phyloP scores from a whole-genome alignment of 2,329 filamentous ascomycete species.

The Teratosphaeria epicoccoides region DNA sequence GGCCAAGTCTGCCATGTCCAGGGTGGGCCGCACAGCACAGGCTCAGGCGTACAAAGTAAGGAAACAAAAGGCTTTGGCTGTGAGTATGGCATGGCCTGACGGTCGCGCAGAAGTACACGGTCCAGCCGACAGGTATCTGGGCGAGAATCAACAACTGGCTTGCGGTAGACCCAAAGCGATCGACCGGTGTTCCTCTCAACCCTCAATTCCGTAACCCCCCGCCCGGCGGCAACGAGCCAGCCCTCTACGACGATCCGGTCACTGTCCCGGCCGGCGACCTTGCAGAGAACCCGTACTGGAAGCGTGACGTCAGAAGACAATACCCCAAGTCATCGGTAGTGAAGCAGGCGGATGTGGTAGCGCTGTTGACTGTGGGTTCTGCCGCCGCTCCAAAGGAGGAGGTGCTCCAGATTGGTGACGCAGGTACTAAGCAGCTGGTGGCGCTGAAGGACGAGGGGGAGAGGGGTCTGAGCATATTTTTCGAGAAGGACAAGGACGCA shows the following conservation, averaged over 20 bases:
- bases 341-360: slow-evolving; percentile 73
- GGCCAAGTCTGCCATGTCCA: slow-evolving; percentile 4
- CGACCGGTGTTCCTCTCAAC: slow-evolving; percentile 86
- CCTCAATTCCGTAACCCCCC: slow-evolving; percentile 81
- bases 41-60: slow-evolving; percentile 7
- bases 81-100: background rate
- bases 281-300: slow-evolving; percentile 92
- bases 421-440: slow-evolving; percentile 63
- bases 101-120: slow-evolving; percentile 82
- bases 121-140: slow-evolving; percentile 84
- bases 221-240: slow-evolving; percentile 61
- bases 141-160: slow-evolving; percentile 67
- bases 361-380: slow-evolving; percentile 75
- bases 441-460: slow-evolving; percentile 64
- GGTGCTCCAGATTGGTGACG: slow-evolving; percentile 59
- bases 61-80: background rate
- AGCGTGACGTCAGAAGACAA: slow-evolving; percentile 72
- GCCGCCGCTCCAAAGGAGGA: slow-evolving; percentile 71
- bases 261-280: slow-evolving; percentile 77
- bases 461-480: slow-evolving; percentile 60
- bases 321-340: slow-evolving; percentile 76
- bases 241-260: slow-evolving; percentile 68
- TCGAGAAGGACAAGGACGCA: slow-evolving; percentile 53
- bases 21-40: slow-evolving; percentile 4
- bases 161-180: slow-evolving; percentile 76